A percentile compares a stretch with the other conserved stretches of the same genome.
Evolutionary conservation across 495 filamentous ascomycete genomes (phyloP).

Genomic region (Geoglossum glabrum): DNA sequence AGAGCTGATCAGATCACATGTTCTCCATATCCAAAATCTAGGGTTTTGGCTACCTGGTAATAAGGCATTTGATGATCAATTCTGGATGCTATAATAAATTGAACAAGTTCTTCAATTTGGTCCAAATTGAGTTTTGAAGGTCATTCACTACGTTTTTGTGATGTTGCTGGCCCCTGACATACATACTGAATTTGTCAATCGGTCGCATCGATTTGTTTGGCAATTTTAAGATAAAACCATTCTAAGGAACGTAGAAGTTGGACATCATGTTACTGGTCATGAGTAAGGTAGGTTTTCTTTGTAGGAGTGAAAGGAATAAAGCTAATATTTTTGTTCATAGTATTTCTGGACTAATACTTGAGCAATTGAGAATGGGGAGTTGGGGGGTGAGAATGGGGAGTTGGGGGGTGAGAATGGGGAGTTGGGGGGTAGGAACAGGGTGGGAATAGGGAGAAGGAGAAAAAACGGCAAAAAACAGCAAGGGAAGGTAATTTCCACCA

Average conservation of each 20-base stretch:
- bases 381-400: too few species aligned
- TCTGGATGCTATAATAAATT: neutral
- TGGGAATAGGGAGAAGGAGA: too few species aligned
- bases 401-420: too few species aligned
- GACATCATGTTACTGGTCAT: neutral
- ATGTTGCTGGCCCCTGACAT: neutral
- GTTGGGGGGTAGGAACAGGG: too few species aligned
- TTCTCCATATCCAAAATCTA: neutral
- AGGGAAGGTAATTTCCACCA: too few species aligned
- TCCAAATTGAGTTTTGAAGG: neutral
- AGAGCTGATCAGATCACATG: neutral
- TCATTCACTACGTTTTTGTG: neutral
- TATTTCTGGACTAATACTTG: too few species aligned
- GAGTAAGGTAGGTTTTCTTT: too few species aligned
- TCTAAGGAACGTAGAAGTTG: neutral
- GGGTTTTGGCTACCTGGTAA: neutral
- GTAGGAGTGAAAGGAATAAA: too few species aligned
- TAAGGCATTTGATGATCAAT: neutral
- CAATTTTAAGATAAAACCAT: neutral
- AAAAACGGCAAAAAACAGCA: too few species aligned
- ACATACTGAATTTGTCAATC: neutral
- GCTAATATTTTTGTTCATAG: too few species aligned
- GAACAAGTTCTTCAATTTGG: neutral
- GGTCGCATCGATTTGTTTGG: neutral
- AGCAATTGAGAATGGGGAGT: too few species aligned